A percentile compares a stretch with the other conserved stretches of the same genome.
Evolutionary conservation across 176 grass and related monocot species (phyloP).

Genomic region (Alloteropsis semialata): DNA sequence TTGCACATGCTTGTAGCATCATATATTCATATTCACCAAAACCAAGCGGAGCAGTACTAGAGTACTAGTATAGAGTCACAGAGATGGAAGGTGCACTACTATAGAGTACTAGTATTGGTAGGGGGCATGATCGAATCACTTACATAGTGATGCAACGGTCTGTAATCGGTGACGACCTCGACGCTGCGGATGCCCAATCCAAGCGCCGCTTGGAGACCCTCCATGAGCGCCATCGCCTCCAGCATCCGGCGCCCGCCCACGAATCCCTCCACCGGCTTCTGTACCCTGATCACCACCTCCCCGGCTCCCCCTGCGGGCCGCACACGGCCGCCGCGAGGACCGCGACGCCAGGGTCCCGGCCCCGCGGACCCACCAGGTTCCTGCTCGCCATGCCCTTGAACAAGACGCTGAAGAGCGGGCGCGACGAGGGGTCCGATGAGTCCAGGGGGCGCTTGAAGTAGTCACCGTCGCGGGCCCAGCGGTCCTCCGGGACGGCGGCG

Average conservation of each 20-base stretch:
- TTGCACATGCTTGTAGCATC: too few relatives aligned
- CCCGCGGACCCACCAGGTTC: too few relatives aligned
- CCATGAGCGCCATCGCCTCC: slow-evolving; percentile 61
- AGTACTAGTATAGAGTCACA: too few relatives aligned
- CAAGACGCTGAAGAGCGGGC: too few relatives aligned
- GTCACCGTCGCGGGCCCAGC: not conserved
- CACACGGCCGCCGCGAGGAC: slow-evolving; percentile 57
- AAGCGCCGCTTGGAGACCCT: slow-evolving; percentile 52
- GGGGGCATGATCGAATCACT: too few relatives aligned
- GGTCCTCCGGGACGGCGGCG: not conserved
- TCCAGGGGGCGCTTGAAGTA: too few relatives aligned
- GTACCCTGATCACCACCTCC: slow-evolving; percentile 54
- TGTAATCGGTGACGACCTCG: slow-evolving; percentile 48
- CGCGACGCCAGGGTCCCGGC: not conserved
- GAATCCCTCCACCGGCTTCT: slow-evolving; percentile 46
- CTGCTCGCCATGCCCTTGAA: too few relatives aligned
- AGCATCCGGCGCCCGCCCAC: slow-evolving; percentile 32
- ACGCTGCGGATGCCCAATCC: slow-evolving; percentile 51
- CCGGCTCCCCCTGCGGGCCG: slow-evolving; percentile 27
- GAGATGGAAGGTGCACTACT: too few relatives aligned
- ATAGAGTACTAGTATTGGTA: too few relatives aligned
- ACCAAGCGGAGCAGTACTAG: too few relatives aligned
- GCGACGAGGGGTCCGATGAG: too few relatives aligned
- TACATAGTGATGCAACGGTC: slow-evolving; percentile 53
- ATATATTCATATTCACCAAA: too few relatives aligned